These are phyloP conservation scores for Trichosanthes cucumerina DNA, from an alignment of 306 rosid species.

Conservation along the genomic window DNA sequence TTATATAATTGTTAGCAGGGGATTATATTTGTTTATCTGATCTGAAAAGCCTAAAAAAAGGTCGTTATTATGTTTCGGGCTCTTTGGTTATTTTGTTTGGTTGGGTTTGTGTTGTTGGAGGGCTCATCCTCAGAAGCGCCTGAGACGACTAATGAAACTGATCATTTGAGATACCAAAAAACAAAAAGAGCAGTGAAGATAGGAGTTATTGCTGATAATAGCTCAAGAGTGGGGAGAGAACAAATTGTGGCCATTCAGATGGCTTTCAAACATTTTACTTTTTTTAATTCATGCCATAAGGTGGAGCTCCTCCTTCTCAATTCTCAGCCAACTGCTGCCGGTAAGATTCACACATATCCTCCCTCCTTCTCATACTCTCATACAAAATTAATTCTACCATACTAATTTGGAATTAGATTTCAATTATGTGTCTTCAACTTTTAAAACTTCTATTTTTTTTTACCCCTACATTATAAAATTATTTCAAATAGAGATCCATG, in stretches of 20 bases:
- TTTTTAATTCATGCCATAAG: background rate
- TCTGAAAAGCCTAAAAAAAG: background rate
- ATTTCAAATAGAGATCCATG: too few relatives aligned
- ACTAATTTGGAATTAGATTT: too few relatives aligned
- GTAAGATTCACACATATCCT: constrained; percentile 25
- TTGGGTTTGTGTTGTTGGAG: background rate
- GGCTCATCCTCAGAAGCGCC: background rate
- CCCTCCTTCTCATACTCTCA: too few relatives aligned
- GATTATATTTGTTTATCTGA: too few relatives aligned
- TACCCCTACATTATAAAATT: too few relatives aligned
- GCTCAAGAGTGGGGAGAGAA: constrained; percentile 29
- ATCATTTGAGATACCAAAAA: background rate
- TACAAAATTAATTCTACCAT: too few relatives aligned
- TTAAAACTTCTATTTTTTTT: too few relatives aligned
- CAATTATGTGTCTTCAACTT: too few relatives aligned
- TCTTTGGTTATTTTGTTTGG: background rate
- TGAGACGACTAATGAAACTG: background rate
- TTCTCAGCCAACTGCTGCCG: constrained; percentile 19
- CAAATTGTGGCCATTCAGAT: constrained; percentile 38
- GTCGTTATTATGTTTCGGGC: background rate
- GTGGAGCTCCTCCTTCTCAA: constrained; percentile 15
- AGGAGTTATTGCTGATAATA: constrained; percentile 22
- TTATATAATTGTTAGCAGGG: too few relatives aligned
- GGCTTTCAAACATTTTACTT: constrained; percentile 19
- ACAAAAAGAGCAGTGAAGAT: background rate